A percentile compares a stretch with the other conserved stretches of the same genome.
Conservation (phyloP, 768 basidiomycete genomes). For the Lactifluus echinatus region DNA sequence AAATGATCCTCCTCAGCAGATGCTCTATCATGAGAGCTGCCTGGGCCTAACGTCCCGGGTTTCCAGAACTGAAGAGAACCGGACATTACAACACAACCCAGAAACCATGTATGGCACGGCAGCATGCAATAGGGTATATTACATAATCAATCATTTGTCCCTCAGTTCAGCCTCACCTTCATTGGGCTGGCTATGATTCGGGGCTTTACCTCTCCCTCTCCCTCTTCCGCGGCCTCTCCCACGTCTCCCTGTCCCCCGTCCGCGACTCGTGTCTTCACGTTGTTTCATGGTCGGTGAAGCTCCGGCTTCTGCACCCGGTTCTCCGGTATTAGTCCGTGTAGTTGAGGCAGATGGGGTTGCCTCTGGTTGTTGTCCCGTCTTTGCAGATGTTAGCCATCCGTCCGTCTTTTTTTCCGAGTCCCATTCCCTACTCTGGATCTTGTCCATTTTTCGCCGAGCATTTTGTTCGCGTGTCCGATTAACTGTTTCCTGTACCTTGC, state of each 20-base stretch:
- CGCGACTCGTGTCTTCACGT: not conserved
- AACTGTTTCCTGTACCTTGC: constrained; percentile 61
- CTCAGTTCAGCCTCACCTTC: not conserved
- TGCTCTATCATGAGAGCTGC: constrained; percentile 79
- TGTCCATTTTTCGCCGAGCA: constrained; percentile 75
- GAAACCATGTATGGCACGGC: not conserved
- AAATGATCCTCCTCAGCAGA: constrained; percentile 68
- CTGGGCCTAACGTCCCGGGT: constrained; percentile 77
- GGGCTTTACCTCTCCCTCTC: constrained; percentile 6
- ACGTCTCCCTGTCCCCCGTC: constrained; percentile 2
- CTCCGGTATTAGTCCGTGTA: constrained; percentile 9
- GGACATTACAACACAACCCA: constrained; percentile 30
- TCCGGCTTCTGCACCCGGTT: not conserved
- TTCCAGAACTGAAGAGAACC: constrained; percentile 73
- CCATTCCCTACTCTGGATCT: constrained; percentile 72
- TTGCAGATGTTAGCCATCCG: constrained; percentile 7
- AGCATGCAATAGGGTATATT: constrained; percentile 2
- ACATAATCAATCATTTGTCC: constrained; percentile 4
- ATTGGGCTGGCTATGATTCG: not conserved
- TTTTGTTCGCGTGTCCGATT: constrained; percentile 70
- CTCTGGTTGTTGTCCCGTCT: constrained; percentile 1
- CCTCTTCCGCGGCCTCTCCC: constrained; percentile 13
- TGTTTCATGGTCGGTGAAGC: not conserved
- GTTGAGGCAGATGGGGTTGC: not conserved
- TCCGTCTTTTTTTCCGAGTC: constrained; percentile 57